These are phyloP conservation scores for Cystobasidiaceae sp. DNA, from an alignment of 1,284 basidiomycete genomes.

Conservation along the genomic window DNA sequence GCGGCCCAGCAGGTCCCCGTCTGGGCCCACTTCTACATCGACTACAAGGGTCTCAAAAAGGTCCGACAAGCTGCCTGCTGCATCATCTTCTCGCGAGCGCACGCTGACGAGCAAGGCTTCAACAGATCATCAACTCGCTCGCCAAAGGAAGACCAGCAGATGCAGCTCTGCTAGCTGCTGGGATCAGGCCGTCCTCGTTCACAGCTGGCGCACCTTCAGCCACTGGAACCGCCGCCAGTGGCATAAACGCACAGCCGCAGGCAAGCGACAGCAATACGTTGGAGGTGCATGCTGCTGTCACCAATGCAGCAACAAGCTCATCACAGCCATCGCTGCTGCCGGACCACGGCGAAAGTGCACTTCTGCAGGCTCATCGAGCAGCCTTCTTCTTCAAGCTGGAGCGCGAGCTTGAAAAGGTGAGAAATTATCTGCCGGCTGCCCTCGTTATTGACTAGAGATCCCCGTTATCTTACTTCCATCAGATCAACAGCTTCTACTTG, in stretches of 20 bases:
- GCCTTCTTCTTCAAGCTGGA: constrained; percentile 99
- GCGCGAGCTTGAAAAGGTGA: constrained; percentile 92
- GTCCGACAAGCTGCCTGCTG: constrained; percentile 34
- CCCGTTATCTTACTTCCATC: constrained; percentile 8
- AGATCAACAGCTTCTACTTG: constrained; percentile 99
- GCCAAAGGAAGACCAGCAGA: constrained; percentile 84
- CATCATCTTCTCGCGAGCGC: not conserved
- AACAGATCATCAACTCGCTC: constrained; percentile 88
- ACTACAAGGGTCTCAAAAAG: constrained; percentile 97
- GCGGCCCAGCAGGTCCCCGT: constrained; percentile 94
- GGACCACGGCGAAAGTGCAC: constrained; percentile 48
- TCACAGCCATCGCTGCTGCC: constrained; percentile 22
- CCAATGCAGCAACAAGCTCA: constrained; percentile 34
- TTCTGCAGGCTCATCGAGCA: constrained; percentile 86
- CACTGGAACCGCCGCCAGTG: constrained; percentile 27
- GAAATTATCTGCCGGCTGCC: constrained; percentile 25
- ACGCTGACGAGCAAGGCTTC: not conserved
- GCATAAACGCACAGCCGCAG: not conserved
- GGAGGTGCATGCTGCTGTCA: constrained; percentile 13
- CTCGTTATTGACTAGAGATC: too few species aligned
- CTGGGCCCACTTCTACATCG: constrained; percentile 93
- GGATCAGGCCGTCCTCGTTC: constrained; percentile 60
- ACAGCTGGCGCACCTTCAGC: constrained; percentile 8
- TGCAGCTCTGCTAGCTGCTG: constrained; percentile 77
- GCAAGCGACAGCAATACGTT: constrained; percentile 12